phyloP scores from a whole-genome alignment of 169 alveolate species.

The Condylostoma magnum region DNA sequence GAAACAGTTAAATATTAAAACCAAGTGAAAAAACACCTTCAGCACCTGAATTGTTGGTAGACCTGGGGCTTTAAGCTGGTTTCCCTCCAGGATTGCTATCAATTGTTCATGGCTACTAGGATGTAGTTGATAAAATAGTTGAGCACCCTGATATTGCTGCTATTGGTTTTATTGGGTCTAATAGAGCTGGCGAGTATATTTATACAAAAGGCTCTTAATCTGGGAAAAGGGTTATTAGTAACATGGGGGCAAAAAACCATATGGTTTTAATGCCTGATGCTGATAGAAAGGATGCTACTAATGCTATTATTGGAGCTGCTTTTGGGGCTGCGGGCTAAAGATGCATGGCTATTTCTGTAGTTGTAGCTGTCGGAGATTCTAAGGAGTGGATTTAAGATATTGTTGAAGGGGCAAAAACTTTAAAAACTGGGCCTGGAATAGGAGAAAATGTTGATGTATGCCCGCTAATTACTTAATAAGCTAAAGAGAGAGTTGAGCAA shows the following conservation, averaged over 20 bases:
- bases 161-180: slow-evolving; percentile 83
- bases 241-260: slow-evolving; percentile 90
- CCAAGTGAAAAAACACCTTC: slow-evolving; percentile 63
- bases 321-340: slow-evolving; percentile 85
- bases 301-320: slow-evolving; percentile 65
- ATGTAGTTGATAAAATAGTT: slow-evolving; percentile 78
- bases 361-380: slow-evolving; percentile 82
- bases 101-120: slow-evolving; percentile 82
- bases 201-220: slow-evolving; percentile 64
- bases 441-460: slow-evolving; percentile 32
- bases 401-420: slow-evolving; percentile 65
- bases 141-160: slow-evolving; percentile 78
- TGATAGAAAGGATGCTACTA: slow-evolving; percentile 70
- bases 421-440: slow-evolving; percentile 74
- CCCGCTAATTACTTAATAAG: slow-evolving; percentile 39
- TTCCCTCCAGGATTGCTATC: slow-evolving; percentile 76
- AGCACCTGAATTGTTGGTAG: slow-evolving; percentile 42
- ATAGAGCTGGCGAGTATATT: slow-evolving; percentile 84
- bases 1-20: slow-evolving; percentile 65
- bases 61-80: slow-evolving; percentile 56
- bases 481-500: slow-evolving; percentile 51
- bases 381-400: slow-evolving; percentile 74
- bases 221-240: slow-evolving; percentile 77
- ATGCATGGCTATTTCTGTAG: slow-evolving; percentile 86
- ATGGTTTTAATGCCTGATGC: slow-evolving; percentile 83